These are phyloP conservation scores for Pythium volutum DNA, from an alignment of 352 stramenopile species.

Conservation along the genomic window DNA sequence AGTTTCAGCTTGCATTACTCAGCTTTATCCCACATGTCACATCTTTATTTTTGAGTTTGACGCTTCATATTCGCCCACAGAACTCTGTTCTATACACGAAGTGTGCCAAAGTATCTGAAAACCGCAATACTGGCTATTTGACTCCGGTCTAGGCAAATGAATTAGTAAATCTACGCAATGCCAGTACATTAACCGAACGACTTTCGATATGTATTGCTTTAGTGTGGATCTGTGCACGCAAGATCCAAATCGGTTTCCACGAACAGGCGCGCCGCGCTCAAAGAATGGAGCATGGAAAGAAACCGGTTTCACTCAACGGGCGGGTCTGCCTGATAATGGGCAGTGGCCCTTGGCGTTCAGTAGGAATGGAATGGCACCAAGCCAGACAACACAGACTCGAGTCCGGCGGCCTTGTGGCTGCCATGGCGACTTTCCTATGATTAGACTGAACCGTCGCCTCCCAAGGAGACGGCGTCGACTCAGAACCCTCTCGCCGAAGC, in stretches of 20 bases:
- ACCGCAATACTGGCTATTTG: neutral
- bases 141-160: neutral
- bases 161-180: neutral
- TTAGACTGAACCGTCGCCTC: slow-evolving; percentile 6
- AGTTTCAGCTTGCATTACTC: too few relatives aligned
- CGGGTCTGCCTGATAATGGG: slow-evolving; percentile 6
- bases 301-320: slow-evolving; percentile 5
- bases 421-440: neutral
- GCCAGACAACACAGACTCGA: too few relatives aligned
- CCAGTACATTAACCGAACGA: neutral
- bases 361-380: too few relatives aligned
- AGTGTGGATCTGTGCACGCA: neutral
- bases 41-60: too few relatives aligned
- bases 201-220: slow-evolving; percentile 2
- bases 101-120: too few relatives aligned
- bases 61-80: too few relatives aligned
- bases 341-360: neutral
- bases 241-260: neutral
- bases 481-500: slow-evolving; percentile 5
- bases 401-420: neutral
- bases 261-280: slow-evolving; percentile 5
- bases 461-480: slow-evolving; percentile 15
- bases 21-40: too few relatives aligned
- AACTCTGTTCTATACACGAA: too few relatives aligned
- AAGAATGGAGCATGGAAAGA: slow-evolving; percentile 6